Percentiles rank a stretch among this genome's conserved stretches.
Evolutionary conservation across 257 asterid species (phyloP).

Genomic region (Nicotiana undulata): DNA sequence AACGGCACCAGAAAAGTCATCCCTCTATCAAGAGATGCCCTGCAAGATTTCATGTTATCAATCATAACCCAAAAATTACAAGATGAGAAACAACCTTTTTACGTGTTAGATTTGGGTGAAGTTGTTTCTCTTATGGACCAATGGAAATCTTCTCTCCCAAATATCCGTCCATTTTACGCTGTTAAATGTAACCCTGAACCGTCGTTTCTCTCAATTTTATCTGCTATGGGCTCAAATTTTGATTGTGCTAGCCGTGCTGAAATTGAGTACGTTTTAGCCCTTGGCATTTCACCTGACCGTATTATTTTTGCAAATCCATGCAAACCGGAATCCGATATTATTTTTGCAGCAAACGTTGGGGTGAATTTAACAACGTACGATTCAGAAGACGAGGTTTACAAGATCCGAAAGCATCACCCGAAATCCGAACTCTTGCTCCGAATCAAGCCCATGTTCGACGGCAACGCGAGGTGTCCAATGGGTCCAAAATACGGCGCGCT

Average conservation of each 20-base stretch:
- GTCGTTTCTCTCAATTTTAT: background rate
- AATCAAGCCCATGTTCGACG: conserved; percentile 1
- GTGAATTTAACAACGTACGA: conserved; percentile 7
- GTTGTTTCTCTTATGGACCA: conserved; percentile 11
- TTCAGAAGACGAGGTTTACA: conserved; percentile 6
- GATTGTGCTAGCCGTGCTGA: conserved; percentile 17
- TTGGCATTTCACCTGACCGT: conserved; percentile 15
- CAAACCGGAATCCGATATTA: conserved; percentile 9
- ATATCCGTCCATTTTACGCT: conserved; percentile 16
- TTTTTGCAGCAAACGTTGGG: conserved; percentile 10
- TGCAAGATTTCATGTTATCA: conserved; percentile 12
- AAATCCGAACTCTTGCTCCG: conserved; percentile 1
- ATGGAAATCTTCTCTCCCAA: conserved; percentile 9
- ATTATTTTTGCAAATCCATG: conserved; percentile 9
- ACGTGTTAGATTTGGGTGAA: conserved; percentile 11
- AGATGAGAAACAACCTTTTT: conserved; percentile 5
- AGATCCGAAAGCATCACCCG: conserved; percentile 11
- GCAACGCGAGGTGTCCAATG: conserved; percentile 8
- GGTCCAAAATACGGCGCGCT: conserved; percentile 9
- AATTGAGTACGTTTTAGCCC: conserved; percentile 12
- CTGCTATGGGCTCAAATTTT: conserved; percentile 11
- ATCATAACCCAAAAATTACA: conserved; percentile 3
- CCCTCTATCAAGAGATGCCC: conserved; percentile 4
- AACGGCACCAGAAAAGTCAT: background rate
- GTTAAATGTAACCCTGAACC: conserved; percentile 17